A percentile compares a stretch with the other conserved stretches of the same genome.
These are phyloP conservation scores for Coemansia sp. DNA, from an alignment of 192 early-diverging fungal species.

Conservation along the genomic window DNA sequence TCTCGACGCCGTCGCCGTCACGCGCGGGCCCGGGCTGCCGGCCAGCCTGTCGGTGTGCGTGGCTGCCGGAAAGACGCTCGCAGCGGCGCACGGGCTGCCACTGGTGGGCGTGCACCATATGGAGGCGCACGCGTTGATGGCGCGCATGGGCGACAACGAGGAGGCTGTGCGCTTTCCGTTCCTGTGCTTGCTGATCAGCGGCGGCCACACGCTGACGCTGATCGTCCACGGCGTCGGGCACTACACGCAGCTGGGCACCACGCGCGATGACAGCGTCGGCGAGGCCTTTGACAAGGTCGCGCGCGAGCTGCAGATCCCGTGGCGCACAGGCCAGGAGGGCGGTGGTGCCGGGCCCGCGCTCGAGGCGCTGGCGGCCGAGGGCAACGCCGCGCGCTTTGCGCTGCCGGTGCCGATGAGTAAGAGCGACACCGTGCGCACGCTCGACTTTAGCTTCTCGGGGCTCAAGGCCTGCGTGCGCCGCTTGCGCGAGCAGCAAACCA, in stretches of 20 bases:
- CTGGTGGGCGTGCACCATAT: slow-evolving; percentile 80
- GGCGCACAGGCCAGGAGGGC: slow-evolving; percentile 61
- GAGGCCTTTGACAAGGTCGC: slow-evolving; percentile 79
- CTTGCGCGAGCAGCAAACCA: slow-evolving; percentile 30
- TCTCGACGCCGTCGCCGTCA: slow-evolving; percentile 71
- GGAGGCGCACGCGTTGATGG: slow-evolving; percentile 80
- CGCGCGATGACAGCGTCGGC: slow-evolving; percentile 71
- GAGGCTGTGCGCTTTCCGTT: slow-evolving; percentile 57
- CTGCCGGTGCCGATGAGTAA: slow-evolving; percentile 63
- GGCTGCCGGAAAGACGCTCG: slow-evolving; percentile 69
- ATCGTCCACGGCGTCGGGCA: slow-evolving; percentile 55
- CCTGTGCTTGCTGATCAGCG: slow-evolving; percentile 68
- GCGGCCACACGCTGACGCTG: slow-evolving; percentile 70
- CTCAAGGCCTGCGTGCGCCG: slow-evolving; percentile 64
- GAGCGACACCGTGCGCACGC: slow-evolving; percentile 42
- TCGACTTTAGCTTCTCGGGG: slow-evolving; percentile 73
- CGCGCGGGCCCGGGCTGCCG: slow-evolving; percentile 70
- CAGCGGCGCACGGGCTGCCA: slow-evolving; percentile 61
- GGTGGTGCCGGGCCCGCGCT: slow-evolving; percentile 67
- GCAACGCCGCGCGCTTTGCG: slow-evolving; percentile 48
- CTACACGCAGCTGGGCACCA: slow-evolving; percentile 62
- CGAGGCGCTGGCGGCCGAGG: slow-evolving; percentile 55
- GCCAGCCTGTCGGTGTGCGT: slow-evolving; percentile 65
- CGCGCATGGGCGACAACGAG: slow-evolving; percentile 54
- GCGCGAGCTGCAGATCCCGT: slow-evolving; percentile 60